Conservation (phyloP, 768 basidiomycete genomes). For the Phaeotremella fagi region DNA sequence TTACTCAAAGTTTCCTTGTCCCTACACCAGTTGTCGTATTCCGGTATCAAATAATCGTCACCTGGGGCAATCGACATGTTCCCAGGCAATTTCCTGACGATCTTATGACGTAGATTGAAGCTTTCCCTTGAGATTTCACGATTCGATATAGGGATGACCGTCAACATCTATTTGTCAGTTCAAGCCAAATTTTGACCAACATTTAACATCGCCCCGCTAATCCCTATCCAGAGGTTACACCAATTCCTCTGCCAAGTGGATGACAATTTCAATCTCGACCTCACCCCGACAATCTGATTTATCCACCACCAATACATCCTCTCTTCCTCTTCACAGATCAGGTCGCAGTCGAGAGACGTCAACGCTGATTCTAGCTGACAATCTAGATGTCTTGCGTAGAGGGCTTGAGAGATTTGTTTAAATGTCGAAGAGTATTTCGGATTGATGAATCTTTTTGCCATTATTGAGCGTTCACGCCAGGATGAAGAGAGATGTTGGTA, state of each 20-base stretch:
- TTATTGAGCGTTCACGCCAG: constrained; percentile 26
- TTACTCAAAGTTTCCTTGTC: background rate
- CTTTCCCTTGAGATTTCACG: constrained; percentile 1
- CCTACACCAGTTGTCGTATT: constrained; percentile 1
- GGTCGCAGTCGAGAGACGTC: constrained; percentile 15
- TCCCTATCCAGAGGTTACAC: constrained; percentile 13
- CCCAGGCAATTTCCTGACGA: constrained; percentile 8
- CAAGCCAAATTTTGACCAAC: too few relatives aligned
- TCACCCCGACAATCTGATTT: too few relatives aligned
- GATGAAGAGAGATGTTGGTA: constrained; percentile 14
- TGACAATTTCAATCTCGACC: too few relatives aligned
- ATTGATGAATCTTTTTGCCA: constrained; percentile 7
- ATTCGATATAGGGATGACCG: too few relatives aligned
- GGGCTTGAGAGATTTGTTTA: background rate
- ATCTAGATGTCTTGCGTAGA: constrained; percentile 24
- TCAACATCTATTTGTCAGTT: too few relatives aligned
- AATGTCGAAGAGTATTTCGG: background rate
- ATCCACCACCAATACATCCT: constrained; percentile 34
- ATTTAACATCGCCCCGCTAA: constrained; percentile 12
- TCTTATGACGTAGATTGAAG: constrained; percentile 30
- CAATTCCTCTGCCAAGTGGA: constrained; percentile 11
- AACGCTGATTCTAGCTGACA: constrained; percentile 29
- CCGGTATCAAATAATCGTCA: constrained; percentile 4
- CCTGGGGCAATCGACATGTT: constrained; percentile 2
- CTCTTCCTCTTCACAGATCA: constrained; percentile 19